These are phyloP conservation scores for Claviceps purpurea DNA, from an alignment of 2,329 filamentous ascomycete species.

Conservation along the genomic window DNA sequence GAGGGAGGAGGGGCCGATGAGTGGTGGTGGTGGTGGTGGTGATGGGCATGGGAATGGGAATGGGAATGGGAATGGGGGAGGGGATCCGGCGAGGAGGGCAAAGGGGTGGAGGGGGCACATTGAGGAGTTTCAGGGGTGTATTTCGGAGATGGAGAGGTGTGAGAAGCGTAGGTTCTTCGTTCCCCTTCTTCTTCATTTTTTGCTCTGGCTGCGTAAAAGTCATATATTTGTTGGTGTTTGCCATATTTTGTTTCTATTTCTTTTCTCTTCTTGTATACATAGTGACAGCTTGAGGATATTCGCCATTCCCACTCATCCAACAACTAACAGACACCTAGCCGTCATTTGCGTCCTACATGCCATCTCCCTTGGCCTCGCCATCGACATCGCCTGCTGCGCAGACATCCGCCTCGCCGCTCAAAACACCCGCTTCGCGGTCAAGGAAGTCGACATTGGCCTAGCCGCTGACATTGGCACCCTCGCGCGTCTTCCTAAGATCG, in stretches of 20 bases:
- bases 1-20: constrained; percentile 21
- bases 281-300: no score
- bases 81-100: constrained; percentile 53
- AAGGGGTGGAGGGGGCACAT: constrained; percentile 53
- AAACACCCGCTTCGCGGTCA: constrained; percentile 53
- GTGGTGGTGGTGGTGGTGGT: constrained; percentile 13
- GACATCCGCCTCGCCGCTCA: constrained; percentile 55
- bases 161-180: constrained; percentile 52
- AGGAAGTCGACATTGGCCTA: constrained; percentile 72
- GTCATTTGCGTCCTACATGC: constrained; percentile 75
- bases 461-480: constrained; percentile 70
- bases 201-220: no score
- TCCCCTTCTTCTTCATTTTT: no score
- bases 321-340: constrained; percentile 28
- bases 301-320: background rate
- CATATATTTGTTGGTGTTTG: background rate
- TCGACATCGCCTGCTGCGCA: constrained; percentile 58
- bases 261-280: background rate
- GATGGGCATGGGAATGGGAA: no score
- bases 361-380: constrained; percentile 61
- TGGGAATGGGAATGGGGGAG: background rate
- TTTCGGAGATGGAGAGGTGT: constrained; percentile 67
- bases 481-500: constrained; percentile 57
- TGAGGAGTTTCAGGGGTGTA: constrained; percentile 64
- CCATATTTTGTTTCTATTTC: no score